A percentile compares a stretch with the other conserved stretches of the same genome.
phyloP scores from a whole-genome alignment of 495 filamentous ascomycete species.

The Lepraria neglecta region DNA sequence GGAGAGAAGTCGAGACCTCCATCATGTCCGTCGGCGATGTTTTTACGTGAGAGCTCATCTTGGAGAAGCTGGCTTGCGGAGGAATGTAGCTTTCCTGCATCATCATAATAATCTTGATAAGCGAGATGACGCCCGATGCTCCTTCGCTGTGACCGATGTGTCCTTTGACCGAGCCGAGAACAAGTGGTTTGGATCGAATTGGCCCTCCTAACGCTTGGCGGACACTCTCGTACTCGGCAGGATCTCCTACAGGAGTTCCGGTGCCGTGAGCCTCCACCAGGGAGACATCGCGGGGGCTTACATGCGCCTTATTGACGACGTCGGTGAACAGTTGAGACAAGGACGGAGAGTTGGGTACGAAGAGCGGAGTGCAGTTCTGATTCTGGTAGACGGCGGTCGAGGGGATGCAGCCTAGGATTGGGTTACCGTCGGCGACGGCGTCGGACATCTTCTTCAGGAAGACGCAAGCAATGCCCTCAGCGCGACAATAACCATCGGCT shows the following conservation, averaged over 20 bases:
- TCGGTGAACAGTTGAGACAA: slow-evolving; percentile 52
- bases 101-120: slow-evolving; percentile 38
- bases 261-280: slow-evolving; percentile 77
- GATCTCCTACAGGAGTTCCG: slow-evolving; percentile 66
- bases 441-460: slow-evolving; percentile 60
- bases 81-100: slow-evolving; percentile 32
- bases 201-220: slow-evolving; percentile 41
- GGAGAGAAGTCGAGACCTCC: slow-evolving; percentile 30
- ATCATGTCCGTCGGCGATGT: slow-evolving; percentile 21
- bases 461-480: slow-evolving; percentile 57
- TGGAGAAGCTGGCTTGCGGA: slow-evolving; percentile 36
- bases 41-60: slow-evolving; percentile 32
- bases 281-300: slow-evolving; percentile 57
- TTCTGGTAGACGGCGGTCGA: slow-evolving; percentile 61
- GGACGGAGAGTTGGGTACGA: slow-evolving; percentile 58
- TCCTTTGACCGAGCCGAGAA: slow-evolving; percentile 35
- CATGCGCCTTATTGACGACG: slow-evolving; percentile 50
- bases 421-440: slow-evolving; percentile 57
- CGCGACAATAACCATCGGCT: slow-evolving; percentile 70
- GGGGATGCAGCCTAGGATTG: slow-evolving; percentile 55
- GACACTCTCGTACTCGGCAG: slow-evolving; percentile 46
- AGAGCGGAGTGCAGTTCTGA: slow-evolving; percentile 61
- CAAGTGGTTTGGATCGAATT: slow-evolving; percentile 18
- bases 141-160: slow-evolving; percentile 41
- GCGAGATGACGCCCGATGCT: slow-evolving; percentile 28